Percentiles rank a stretch among this genome's conserved stretches.
These are phyloP conservation scores for Eucalyptus dawsonii DNA, from an alignment of 345 rosid species.

Conservation along the genomic window DNA sequence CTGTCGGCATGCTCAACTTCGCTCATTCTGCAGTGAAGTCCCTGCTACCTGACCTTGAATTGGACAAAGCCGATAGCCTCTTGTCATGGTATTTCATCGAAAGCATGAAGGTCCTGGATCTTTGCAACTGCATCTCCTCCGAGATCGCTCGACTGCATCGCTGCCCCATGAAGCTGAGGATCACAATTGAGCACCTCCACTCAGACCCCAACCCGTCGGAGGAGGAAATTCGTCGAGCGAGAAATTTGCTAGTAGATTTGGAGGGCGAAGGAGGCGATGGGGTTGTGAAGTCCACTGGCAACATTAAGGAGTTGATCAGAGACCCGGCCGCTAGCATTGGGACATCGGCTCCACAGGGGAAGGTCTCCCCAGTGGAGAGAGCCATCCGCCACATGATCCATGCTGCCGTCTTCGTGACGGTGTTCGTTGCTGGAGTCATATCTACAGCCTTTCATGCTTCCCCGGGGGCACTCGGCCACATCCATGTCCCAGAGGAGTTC, in stretches of 20 bases:
- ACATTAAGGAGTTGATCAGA: not conserved
- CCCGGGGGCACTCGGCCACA: not conserved
- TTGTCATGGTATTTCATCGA: not conserved
- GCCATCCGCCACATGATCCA: not conserved
- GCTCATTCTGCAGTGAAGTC: not conserved
- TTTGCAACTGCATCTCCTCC: not conserved
- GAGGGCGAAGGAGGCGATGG: not conserved
- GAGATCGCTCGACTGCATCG: not conserved
- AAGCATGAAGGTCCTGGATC: not conserved
- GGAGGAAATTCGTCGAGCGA: not conserved
- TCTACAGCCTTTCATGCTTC: not conserved
- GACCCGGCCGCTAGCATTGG: not conserved
- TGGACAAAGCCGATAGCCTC: not conserved
- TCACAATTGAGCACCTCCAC: not conserved
- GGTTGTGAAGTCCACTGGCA: not conserved
- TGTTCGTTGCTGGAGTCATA: not conserved
- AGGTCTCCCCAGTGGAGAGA: not conserved
- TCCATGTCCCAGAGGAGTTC: not conserved
- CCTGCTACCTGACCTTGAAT: not conserved
- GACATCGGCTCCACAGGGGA: not conserved
- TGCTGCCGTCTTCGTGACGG: not conserved
- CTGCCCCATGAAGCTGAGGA: not conserved
- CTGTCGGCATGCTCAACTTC: not conserved
- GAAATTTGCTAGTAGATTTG: not conserved
- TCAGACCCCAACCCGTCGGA: not conserved